Percentiles rank a stretch among this genome's conserved stretches.
Conservation (phyloP, 768 basidiomycete species). For the Dictyophora rubrovolvata region DNA sequence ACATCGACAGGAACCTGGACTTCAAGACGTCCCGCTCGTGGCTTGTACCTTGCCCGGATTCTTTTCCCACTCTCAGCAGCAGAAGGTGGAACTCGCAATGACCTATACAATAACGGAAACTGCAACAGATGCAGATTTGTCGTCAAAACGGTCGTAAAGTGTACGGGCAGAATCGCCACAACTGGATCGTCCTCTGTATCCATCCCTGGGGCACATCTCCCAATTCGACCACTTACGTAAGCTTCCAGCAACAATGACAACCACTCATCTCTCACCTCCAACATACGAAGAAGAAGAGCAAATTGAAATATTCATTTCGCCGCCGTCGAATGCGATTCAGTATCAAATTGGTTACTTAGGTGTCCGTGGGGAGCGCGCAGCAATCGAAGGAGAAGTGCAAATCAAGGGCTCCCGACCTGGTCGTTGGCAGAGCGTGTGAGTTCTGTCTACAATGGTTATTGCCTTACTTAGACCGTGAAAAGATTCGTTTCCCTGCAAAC, state of each 20-base stretch:
- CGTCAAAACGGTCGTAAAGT: constrained; percentile 49
- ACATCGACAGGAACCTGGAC: constrained; percentile 77
- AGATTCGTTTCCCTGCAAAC: constrained; percentile 61
- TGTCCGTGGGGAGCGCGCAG: constrained; percentile 70
- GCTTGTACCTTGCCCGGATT: constrained; percentile 65
- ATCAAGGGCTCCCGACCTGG: constrained; percentile 56
- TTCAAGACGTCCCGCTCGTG: constrained; percentile 51
- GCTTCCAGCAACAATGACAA: neutral
- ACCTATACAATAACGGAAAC: constrained; percentile 65
- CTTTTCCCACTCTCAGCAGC: constrained; percentile 63
- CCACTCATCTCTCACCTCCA: constrained; percentile 6
- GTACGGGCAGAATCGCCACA: constrained; percentile 60
- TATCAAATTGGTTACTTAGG: constrained; percentile 86
- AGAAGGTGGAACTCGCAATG: constrained; percentile 69
- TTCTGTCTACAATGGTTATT: constrained; percentile 13
- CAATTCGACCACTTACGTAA: neutral
- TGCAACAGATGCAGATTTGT: constrained; percentile 71
- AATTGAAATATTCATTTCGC: constrained; percentile 65
- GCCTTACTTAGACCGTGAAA: constrained; percentile 7
- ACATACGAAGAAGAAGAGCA: neutral
- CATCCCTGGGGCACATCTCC: neutral
- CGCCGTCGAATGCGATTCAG: constrained; percentile 54
- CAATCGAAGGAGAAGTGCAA: constrained; percentile 82
- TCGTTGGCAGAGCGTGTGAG: constrained; percentile 65
- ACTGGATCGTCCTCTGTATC: constrained; percentile 44